phyloP scores from a whole-genome alignment of 495 filamentous ascomycete species.

The Lichenothelia convexa region DNA sequence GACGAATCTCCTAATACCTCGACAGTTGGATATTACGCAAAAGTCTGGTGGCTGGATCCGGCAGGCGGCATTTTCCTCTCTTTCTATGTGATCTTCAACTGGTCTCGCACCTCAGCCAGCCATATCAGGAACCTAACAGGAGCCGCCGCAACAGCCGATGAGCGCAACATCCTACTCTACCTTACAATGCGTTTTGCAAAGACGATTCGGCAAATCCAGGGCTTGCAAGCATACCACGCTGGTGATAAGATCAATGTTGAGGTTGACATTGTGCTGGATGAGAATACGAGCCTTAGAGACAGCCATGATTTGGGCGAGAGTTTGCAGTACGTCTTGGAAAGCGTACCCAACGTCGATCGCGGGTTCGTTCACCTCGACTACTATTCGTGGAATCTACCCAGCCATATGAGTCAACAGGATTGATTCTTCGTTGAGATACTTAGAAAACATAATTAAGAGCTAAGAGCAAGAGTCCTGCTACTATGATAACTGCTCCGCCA shows the following conservation, averaged over 20 bases:
- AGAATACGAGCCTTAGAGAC: conserved; percentile 58
- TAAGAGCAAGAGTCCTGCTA: neutral
- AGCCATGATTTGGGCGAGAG: conserved; percentile 81
- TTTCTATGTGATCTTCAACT: conserved; percentile 68
- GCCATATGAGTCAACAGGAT: conserved; percentile 61
- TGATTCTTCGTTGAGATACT: too few species aligned
- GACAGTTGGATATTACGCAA: conserved; percentile 56
- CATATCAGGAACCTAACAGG: conserved; percentile 77
- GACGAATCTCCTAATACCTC: neutral
- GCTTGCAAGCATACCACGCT: conserved; percentile 71
- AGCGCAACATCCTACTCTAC: conserved; percentile 75
- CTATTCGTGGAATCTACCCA: conserved; percentile 61
- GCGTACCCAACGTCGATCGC: conserved; percentile 47
- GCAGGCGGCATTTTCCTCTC: conserved; percentile 70
- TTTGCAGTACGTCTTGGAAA: conserved; percentile 79
- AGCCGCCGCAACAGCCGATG: conserved; percentile 57
- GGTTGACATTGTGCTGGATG: conserved; percentile 66
- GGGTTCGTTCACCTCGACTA: conserved; percentile 74
- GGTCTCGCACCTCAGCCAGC: conserved; percentile 52
- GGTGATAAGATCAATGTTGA: conserved; percentile 85
- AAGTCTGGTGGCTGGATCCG: conserved; percentile 72
- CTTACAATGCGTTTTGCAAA: conserved; percentile 88
- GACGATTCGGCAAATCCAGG: conserved; percentile 73
- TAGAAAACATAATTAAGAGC: too few species aligned
- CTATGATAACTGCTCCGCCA: neutral